A percentile compares a stretch with the other conserved stretches of the same genome.
phyloP scores from a whole-genome alignment of 2,329 filamentous ascomycete genomes.

The Ceratocystis variospora region DNA sequence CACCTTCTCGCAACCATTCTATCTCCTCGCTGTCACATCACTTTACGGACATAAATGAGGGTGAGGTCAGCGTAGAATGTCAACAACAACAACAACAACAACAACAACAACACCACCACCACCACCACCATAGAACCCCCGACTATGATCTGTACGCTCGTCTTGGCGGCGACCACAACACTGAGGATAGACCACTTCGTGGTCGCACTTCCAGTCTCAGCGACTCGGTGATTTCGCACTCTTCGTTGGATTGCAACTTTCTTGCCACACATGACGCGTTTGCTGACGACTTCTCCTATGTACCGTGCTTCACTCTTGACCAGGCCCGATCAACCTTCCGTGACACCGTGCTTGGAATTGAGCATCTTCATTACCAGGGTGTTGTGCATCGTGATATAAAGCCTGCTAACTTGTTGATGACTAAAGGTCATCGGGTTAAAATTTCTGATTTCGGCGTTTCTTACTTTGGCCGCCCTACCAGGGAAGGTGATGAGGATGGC shows the following conservation, averaged over 20 bases:
- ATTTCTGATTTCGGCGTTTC: constrained; percentile 98
- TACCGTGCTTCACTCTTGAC: constrained; percentile 79
- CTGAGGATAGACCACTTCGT: constrained; percentile 44
- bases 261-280: constrained; percentile 47
- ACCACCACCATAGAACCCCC: neutral
- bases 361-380: constrained; percentile 82
- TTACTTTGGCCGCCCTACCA: constrained; percentile 79
- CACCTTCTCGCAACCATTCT: constrained; percentile 34
- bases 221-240: constrained; percentile 60
- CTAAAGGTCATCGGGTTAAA: constrained; percentile 73
- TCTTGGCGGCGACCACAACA: constrained; percentile 17
- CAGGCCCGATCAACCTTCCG: constrained; percentile 75
- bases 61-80: neutral
- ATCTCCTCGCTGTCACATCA: constrained; percentile 27
- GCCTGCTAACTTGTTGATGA: constrained; percentile 81
- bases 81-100: neutral
- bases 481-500: constrained; percentile 67
- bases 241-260: constrained; percentile 45
- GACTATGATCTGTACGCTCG: neutral
- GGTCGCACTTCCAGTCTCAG: constrained; percentile 67
- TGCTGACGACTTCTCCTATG: constrained; percentile 81
- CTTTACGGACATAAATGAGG: constrained; percentile 8
- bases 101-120: too few species aligned
- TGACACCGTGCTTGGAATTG: constrained; percentile 81
- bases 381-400: constrained; percentile 79